Base-by-base conservation (phyloP, 805 yeast species). In the Pichia heedii region DNA sequence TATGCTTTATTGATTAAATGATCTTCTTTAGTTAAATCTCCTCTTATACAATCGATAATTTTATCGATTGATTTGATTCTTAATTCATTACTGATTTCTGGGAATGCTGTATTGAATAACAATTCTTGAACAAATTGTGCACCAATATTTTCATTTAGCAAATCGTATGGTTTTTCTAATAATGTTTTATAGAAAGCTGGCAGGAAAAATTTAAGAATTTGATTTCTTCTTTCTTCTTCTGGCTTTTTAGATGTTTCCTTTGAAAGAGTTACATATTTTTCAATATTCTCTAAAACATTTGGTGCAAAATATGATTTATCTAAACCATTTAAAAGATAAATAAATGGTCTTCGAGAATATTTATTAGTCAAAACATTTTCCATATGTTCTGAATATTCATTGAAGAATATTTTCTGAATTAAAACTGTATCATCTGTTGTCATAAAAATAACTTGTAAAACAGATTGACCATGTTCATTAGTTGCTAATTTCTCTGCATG, bases 371-470 rank as follows among this genome's bases (percentile, higher is more conserved):
- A 67, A 21, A 86, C 65, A 30, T 74, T 77, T 22, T 71, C 69
- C 55, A 83, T 66, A 15, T 60, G 55, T 27, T 71, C 76, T 24
- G 74, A 68, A 46, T 74, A 68, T 50, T 81, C 90, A 36, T 70
- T 66, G 26, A 70, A 63, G 57, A 90, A 84, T 0, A 94, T 73
- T 62, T 86, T 88, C 60, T 71, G 71, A 36, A 86, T 74, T 55
- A 86, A 70, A 42, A 84, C 93, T 2, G 97, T 89, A 70, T 90
- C 98, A 69, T 90, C 98, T 45, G 89, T 93, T 22, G 90, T 80
- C 76, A 83, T 73, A 63, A 85, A 81, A 35, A 87, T 67, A 12
- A 90, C 76, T 52, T 77, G 82, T 50, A 89, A 72, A 13, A 89
- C 97, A 37, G 72, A 54, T 62, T 85, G 83, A 59, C 98, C 98